Base-by-base conservation (phyloP, 2,329 filamentous ascomycete species). In the Microdochium trichocladiopsis region DNA sequence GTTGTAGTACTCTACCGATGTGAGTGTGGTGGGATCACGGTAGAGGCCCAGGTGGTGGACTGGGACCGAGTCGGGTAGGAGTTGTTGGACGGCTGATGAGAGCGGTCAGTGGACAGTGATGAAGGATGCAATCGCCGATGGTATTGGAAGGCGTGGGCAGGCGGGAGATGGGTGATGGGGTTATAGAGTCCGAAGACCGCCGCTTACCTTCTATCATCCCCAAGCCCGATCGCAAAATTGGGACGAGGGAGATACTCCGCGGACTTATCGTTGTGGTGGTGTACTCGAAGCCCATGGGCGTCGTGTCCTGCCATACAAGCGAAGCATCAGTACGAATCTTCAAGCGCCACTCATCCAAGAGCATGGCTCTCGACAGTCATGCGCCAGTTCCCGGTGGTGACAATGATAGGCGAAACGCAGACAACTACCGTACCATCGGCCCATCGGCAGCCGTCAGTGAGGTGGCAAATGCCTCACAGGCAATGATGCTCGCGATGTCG, bases 1-100 rank as follows among this genome's bases (percentile, higher is more conserved):
- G 77, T 96, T 96, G 80, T 96, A 96, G 80, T 96, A 96, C 72
- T 96, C 92, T 53, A 96, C 92, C 2, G 92, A 90, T 62, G 90
- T 84, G 52, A 96, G 84, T 47, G 90, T 93, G 52, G 83, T 83
- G 55, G 88, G 90, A 67, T 96, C 92, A 65, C 92, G 90, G 78
- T 93, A 97, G 64, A 97, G 86, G 59, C 94, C 93, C 9, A 97
- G 86, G 68, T 97, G 93, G 74, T 97, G 91, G 57, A 96, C 82
- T 6, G 91, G 86, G 28, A 93, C 88, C 14, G 90, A 80, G 36
- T 71, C 66, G 18, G 93, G 92, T 54, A 97, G 89, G 62, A 97
- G 79, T 25, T 84, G 85, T 73, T 93, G 86, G 45, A 96, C 75
- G 24, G 90, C 88, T 88, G 14, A 41, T 24, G 18, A 21, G 28